phyloP scores from a whole-genome alignment of 139 green algal species.

The Chlamydomonas sp. region DNA sequence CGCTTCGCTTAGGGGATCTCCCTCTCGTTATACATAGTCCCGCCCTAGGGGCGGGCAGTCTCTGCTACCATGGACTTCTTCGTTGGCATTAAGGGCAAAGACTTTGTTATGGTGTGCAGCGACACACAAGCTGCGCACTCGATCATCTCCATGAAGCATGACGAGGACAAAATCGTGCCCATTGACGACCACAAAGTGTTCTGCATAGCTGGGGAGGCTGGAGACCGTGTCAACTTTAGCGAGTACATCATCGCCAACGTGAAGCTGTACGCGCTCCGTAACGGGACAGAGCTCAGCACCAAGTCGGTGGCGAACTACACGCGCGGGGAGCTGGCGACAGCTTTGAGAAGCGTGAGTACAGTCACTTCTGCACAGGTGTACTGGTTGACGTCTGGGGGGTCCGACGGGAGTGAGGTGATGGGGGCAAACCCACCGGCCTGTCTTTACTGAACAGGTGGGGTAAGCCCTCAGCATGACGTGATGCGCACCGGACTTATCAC shows the following conservation, averaged over 20 bases:
- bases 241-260: conserved; percentile 94
- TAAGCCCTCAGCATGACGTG: too few species aligned
- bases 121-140: conserved; percentile 89
- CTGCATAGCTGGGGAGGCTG: conserved; percentile 87
- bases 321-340: conserved; percentile 91
- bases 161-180: conserved; percentile 95
- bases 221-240: conserved; percentile 91
- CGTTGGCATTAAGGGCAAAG: conserved; percentile 77
- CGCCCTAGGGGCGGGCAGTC: conserved; percentile 2
- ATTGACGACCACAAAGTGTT: conserved; percentile 92
- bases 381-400: background rate
- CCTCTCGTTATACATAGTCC: conserved; percentile 16
- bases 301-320: conserved; percentile 93
- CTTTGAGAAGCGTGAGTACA: conserved; percentile 81
- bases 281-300: conserved; percentile 85
- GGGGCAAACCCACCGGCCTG: background rate
- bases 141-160: conserved; percentile 98
- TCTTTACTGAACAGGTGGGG: too few species aligned
- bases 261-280: conserved; percentile 91
- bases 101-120: conserved; percentile 96
- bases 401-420: background rate
- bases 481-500: too few species aligned
- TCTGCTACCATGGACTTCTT: conserved; percentile 65
- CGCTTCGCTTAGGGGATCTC: background rate
- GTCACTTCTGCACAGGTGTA: background rate